Evolutionary conservation across 148 eudicot genomes (phyloP).

Genomic region (Chenopodium album): DNA sequence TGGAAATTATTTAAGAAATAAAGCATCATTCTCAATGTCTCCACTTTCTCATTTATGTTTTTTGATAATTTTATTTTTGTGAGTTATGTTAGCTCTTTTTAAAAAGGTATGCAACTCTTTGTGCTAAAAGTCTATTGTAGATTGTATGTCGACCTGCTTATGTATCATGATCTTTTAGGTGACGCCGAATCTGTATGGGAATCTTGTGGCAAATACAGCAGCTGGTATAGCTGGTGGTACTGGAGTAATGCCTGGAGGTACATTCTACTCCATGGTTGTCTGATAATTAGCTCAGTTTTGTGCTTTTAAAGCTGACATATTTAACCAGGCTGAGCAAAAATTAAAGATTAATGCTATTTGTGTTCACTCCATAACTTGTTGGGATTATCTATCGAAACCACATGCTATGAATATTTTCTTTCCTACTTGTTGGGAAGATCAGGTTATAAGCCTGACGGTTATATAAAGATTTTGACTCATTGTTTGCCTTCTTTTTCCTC

Average conservation of each 20-base stretch:
- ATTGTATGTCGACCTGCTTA: neutral
- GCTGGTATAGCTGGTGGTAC: conserved; percentile 92
- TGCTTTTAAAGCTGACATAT: neutral
- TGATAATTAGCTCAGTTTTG: neutral
- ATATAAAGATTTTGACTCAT: too few relatives aligned
- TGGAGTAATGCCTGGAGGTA: conserved; percentile 90
- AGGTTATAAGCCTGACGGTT: too few relatives aligned
- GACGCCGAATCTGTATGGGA: conserved; percentile 82
- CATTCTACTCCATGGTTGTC: neutral
- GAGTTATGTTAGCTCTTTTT: too few relatives aligned
- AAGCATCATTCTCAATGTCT: neutral
- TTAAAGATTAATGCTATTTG: neutral
- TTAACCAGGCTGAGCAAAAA: neutral
- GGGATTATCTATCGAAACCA: neutral
- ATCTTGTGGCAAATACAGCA: conserved; percentile 77
- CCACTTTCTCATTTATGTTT: neutral
- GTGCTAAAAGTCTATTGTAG: neutral
- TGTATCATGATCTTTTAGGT: conserved; percentile 37
- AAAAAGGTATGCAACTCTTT: neutral
- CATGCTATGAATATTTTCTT: neutral
- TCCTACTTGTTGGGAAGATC: too few relatives aligned
- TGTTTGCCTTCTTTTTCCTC: too few relatives aligned
- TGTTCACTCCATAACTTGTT: neutral
- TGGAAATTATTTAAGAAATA: neutral
- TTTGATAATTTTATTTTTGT: too few relatives aligned